Evolutionary conservation across 495 filamentous ascomycete species (phyloP), one percentile per base, ranked within the genome.

Genomic region (Aspergillus asperescens): DNA sequence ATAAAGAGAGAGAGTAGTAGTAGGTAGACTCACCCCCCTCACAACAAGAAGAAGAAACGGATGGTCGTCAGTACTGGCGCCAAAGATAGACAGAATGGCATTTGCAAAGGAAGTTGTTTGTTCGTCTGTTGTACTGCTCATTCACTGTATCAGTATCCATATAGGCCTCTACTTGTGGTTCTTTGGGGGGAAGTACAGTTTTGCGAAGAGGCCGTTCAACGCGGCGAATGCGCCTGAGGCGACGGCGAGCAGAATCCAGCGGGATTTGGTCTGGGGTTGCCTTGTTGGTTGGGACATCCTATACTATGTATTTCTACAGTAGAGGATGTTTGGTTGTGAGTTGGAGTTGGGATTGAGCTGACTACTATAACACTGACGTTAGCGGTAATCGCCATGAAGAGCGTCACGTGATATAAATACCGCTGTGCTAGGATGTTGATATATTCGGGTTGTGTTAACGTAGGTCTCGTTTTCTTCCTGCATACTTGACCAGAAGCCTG

Each of bases 131-230:
- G 90, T 95, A 49, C 88, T 92, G 54, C n/a, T n/a, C 18, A 32
- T n/a, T 3, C 8, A 16, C 25, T 59, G 42, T 29, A 15, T 41
- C 1, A 48, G 8, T 48, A 18, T 34, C 23, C 25, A 16, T 23
- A 24, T 37, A 51, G 55, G 13, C 37, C 19, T 48, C 42, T 31
- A 35, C n/a, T n/a, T n/a, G n/a, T n/a, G n/a, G n/a, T n/a, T n/a
- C n/a, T n/a, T 32, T 23, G 29, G 18, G 37, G 24, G 4, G 4
- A 29, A 1, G 61, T 77, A 94, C 89, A 98, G 73, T 68, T 96
- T 98, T 0, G 93, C 93, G 72, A 97, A 98, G 20, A 95, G 86
- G 25, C 93, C 92, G 61, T 98, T 98, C 59, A 93, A 81, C 29
- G 90, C 89, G 12, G 93, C 93, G 67, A 90, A 96, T 7, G 85